Evolutionary conservation across 2,329 filamentous ascomycete species (phyloP).

Genomic region (Pseudogymnoascus sp.): DNA sequence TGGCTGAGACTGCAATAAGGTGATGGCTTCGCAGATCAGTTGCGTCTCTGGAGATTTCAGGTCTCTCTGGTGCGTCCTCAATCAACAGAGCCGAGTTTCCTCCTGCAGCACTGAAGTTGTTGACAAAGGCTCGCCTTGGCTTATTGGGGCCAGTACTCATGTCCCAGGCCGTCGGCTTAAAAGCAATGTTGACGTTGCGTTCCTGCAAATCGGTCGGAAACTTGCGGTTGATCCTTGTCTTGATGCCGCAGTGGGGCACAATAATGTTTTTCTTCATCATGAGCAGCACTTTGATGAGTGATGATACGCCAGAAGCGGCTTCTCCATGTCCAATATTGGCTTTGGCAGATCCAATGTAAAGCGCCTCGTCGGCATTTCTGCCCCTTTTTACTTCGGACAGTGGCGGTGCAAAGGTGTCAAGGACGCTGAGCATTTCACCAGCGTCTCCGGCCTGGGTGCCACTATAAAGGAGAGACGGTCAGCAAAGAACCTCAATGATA

Average conservation of each 20-base stretch:
- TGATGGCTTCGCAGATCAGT: conserved; percentile 34
- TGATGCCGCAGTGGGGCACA: conserved; percentile 22
- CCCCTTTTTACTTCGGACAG: too few species aligned
- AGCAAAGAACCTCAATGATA: too few species aligned
- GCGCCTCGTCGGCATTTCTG: conserved; percentile 38
- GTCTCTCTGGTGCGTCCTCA: conserved; percentile 28
- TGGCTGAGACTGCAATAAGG: conserved; percentile 42
- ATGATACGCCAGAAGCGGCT: conserved; percentile 20
- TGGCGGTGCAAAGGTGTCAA: too few species aligned
- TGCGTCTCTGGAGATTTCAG: conserved; percentile 30
- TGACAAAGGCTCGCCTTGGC: conserved; percentile 35
- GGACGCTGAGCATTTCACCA: conserved; percentile 62
- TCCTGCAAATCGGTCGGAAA: conserved; percentile 32
- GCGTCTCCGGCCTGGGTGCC: conserved; percentile 75
- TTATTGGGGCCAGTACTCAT: conserved; percentile 15
- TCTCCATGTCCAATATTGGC: conserved; percentile 21
- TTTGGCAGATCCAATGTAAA: conserved; percentile 32
- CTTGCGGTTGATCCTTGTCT: conserved; percentile 28
- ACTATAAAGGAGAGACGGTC: too few species aligned
- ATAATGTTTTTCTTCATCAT: conserved; percentile 22
- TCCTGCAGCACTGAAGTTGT: conserved; percentile 42
- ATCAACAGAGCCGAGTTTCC: conserved; percentile 28
- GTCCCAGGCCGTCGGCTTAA: conserved; percentile 29
- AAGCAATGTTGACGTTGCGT: conserved; percentile 26
- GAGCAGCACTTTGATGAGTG: conserved; percentile 23